Percentiles rank a stretch among this genome's conserved stretches.
Evolutionary conservation across 768 basidiomycete species (phyloP).

Genomic region (Phlebiopsis flavidoalba): DNA sequence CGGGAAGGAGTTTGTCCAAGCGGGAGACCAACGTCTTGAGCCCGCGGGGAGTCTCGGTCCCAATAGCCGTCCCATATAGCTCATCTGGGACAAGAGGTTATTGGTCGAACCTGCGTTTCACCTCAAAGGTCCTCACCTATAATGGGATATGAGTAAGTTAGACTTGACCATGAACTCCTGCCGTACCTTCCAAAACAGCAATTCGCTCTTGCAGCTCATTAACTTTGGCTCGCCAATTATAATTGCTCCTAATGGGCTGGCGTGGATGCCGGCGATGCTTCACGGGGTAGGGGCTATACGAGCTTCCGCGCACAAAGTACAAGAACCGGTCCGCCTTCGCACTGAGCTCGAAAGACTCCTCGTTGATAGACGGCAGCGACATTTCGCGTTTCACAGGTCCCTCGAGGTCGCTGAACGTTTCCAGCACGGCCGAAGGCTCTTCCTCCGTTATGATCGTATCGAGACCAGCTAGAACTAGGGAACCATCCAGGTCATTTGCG

Average conservation of each 20-base stretch:
- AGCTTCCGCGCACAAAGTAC: constrained; percentile 8
- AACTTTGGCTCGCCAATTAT: background rate
- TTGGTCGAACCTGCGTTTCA: background rate
- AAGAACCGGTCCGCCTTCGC: constrained; percentile 20
- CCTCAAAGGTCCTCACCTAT: background rate
- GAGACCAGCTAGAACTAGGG: background rate
- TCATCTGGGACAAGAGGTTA: constrained; percentile 26
- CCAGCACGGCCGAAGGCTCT: constrained; percentile 7
- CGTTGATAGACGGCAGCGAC: constrained; percentile 38
- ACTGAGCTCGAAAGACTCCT: constrained; percentile 24
- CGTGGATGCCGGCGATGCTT: background rate
- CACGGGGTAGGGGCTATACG: background rate
- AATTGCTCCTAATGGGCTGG: background rate
- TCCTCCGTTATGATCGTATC: background rate
- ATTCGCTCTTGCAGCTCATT: constrained; percentile 19
- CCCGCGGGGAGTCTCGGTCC: constrained; percentile 36
- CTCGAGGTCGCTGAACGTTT: constrained; percentile 35
- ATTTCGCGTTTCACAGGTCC: constrained; percentile 39
- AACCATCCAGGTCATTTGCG: background rate
- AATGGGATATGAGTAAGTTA: background rate
- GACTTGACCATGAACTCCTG: background rate
- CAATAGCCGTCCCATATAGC: constrained; percentile 36
- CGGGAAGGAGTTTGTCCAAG: constrained; percentile 41
- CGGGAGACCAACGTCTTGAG: constrained; percentile 31
- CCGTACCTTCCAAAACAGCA: constrained; percentile 29